These are phyloP conservation scores for Aspergillus homomorphus DNA, from an alignment of 495 filamentous ascomycete genomes.

Conservation along the genomic window DNA sequence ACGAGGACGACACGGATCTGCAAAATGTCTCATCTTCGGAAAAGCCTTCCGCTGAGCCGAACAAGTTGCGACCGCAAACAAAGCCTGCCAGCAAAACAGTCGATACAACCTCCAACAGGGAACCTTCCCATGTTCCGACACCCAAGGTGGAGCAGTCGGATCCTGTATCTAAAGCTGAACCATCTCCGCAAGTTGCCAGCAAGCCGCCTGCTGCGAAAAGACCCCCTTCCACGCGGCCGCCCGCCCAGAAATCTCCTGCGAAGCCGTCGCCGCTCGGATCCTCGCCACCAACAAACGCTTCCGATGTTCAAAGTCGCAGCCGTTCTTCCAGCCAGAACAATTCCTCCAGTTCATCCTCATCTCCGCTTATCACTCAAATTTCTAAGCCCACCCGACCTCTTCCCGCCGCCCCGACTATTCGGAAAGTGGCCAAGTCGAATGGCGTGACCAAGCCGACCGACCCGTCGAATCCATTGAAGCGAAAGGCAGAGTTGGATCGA, in stretches of 20 bases:
- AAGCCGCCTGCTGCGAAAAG: conserved; percentile 37
- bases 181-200: conserved; percentile 17
- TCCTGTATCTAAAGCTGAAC: conserved; percentile 11
- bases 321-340: conserved; percentile 44
- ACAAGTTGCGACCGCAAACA: conserved; percentile 15
- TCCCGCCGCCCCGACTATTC: conserved; percentile 9
- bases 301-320: conserved; percentile 52
- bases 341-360: conserved; percentile 44
- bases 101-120: conserved; percentile 18
- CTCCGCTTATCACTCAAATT: conserved; percentile 43
- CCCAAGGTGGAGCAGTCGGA: conserved; percentile 19
- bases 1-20: conserved; percentile 62
- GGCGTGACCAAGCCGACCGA: conserved; percentile 26
- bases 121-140: conserved; percentile 16
- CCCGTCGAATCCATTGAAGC: conserved; percentile 41
- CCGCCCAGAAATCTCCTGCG: conserved; percentile 52
- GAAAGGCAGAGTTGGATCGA: conserved; percentile 43
- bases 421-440: conserved; percentile 28
- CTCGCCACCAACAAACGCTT: conserved; percentile 74
- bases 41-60: conserved; percentile 30
- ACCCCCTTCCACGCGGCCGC: conserved; percentile 36
- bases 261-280: conserved; percentile 74
- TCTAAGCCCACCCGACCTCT: conserved; percentile 26
- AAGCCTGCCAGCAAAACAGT: conserved; percentile 18
- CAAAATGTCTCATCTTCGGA: conserved; percentile 37